Evolutionary conservation across 1,139 yeast species (phyloP), one percentile per base, ranked within the genome.

Genomic region (Wickerhamomyces sp.): DNA sequence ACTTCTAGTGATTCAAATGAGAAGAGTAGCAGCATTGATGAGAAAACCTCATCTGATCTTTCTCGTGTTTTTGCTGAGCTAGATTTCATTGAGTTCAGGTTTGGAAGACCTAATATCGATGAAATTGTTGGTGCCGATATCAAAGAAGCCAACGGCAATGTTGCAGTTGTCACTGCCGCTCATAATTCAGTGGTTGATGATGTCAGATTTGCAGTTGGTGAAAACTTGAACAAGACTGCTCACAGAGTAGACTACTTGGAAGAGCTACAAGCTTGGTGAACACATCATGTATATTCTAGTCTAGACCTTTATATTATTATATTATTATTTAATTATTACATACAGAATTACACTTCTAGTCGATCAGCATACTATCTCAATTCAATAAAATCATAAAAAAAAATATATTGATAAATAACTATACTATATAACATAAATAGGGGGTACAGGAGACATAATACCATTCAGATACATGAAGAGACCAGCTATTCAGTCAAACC

Each of bases 181-280:
- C 76, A 73, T 36, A 74, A 75, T 5, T 54, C 55, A 4, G 64
- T 73, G 67, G 76, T 71, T 18, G 84, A 78, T 56, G 66, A 65
- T 31, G 50, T 71, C 14, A 61, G 74, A 50, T 49, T 48, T n/a
- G 47, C 58, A 6, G 55, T 63, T 33, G 52, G 51, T 22, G 39
- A 41, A 17, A 40, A 47, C 26, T 35, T 38, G 31, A 28, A 35
- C n/a, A 22, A 16, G 19, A 25, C 36, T n/a, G 16, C 29, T 12
- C 24, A 30, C 14, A 41, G 42, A 34, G 37, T 39, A 20, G 44
- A 41, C 16, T 41, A 32, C 22, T 12, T 25, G 12, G 35, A 32
- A 32, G 35, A 24, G 22, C 22, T 32, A 15, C 42, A 41, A 31
- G 39, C 28, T 28, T 41, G 44, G 44, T 41, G 20, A 30, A n/a